Evolutionary conservation across 345 rosid genomes (phyloP), one percentile per base, ranked within the genome.

Genomic region (Barbarea vulgaris): DNA sequence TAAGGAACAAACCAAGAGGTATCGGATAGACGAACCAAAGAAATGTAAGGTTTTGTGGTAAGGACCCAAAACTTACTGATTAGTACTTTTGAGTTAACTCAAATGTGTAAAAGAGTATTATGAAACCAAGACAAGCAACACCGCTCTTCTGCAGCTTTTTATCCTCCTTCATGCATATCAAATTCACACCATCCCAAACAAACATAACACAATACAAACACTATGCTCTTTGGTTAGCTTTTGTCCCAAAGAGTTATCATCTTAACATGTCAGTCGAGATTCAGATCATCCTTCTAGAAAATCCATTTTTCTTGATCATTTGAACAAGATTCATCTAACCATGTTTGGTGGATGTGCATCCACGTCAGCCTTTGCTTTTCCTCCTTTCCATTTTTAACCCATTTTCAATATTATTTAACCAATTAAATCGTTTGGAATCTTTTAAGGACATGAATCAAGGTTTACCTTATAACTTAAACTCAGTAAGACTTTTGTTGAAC

Each of bases 291-390:
- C 46, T 48, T 51, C 58, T 62, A 74, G 74, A 75, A 75, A 51
- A 68, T 41, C 74, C 79, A 75, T 68, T 60, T 68, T 2, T 75
- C 74, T 68, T 60, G 56, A 68, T 77, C 80, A 69, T 63, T 75
- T 33, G 72, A 64, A 70, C 4, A 47, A 1, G 76, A 70, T 25
- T 48, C 67, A 77, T 27, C 76, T 70, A 64, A 47, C 80, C 80
- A 77, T 46, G 76, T 18, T 64, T 77, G 80, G 52, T 70, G 71
- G 59, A 70, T 77, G 72, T 77, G 80, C 70, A 77, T 70, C 80
- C 80, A 77, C 21, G 44, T 70, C 46, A 37, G 61, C 66, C 21
- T 70, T 55, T 77, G 51, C 76, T 77, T 64, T 19, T 64, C 71
- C 76, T 56, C 80, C 76, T 69, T 53, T 25, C 24, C 65, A 63